Conservation (phyloP, 2,329 filamentous ascomycete genomes). For the Verticillium tricorpus region DNA sequence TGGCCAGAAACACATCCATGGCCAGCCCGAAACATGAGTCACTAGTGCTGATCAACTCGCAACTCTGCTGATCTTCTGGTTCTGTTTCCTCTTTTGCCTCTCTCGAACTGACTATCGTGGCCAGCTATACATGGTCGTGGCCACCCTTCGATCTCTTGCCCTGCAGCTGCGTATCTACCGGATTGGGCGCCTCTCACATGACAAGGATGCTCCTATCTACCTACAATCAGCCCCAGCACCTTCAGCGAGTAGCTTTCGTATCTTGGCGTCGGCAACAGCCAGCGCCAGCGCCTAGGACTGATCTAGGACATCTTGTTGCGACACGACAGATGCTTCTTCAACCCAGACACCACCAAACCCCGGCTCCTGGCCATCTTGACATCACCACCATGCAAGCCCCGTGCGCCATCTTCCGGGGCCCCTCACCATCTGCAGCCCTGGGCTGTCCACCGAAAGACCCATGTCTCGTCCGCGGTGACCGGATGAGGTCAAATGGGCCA, state of each 20-base stretch:
- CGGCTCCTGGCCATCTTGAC: background rate
- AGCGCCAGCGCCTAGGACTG: background rate
- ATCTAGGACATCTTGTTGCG: background rate
- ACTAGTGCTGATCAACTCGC: background rate
- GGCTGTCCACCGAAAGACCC: background rate
- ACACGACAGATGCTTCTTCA: background rate
- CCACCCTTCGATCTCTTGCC: background rate
- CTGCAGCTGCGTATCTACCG: background rate
- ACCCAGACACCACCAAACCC: background rate
- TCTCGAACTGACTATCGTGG: background rate
- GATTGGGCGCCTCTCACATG: background rate
- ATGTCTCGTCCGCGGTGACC: background rate
- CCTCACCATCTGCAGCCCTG: background rate
- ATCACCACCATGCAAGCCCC: background rate
- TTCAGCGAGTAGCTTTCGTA: background rate
- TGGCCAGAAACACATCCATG: background rate
- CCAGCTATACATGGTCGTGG: background rate
- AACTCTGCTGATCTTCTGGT: background rate
- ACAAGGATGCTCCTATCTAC: background rate
- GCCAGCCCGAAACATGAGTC: background rate
- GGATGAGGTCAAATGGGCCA: background rate
- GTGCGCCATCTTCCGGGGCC: background rate
- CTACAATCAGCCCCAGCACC: background rate
- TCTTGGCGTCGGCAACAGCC: background rate
- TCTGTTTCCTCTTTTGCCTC: background rate